phyloP scores from a whole-genome alignment of 2,329 filamentous ascomycete species.

The Penicillium sp. region DNA sequence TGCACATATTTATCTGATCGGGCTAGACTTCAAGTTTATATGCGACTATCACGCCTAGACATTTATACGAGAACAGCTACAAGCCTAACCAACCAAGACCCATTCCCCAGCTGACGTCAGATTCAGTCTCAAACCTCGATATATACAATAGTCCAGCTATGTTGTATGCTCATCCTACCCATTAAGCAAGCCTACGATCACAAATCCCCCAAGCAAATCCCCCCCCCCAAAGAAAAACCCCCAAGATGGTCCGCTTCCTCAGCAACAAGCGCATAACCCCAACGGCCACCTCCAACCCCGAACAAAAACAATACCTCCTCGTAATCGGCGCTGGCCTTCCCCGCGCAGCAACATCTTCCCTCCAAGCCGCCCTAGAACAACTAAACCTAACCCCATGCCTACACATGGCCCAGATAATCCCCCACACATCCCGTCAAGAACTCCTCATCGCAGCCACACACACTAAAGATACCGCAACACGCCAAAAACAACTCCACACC shows the following conservation, averaged over 20 bases:
- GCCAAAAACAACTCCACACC: slow-evolving; percentile 6
- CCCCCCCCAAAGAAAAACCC: not conserved
- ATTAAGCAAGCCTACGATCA: not conserved
- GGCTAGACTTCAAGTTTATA: too few species aligned
- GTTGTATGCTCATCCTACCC: fast-evolving
- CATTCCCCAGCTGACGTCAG: not conserved
- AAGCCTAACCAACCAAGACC: not conserved
- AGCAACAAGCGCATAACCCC: slow-evolving; percentile 6
- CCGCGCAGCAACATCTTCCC: slow-evolving; percentile 13
- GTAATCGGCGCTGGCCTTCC: slow-evolving; percentile 18
- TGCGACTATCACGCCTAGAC: not conserved
- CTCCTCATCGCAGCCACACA: slow-evolving; percentile 5
- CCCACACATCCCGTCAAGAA: slow-evolving; percentile 5
- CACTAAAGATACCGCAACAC: not conserved
- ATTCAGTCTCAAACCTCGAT: too few species aligned
- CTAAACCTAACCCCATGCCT: slow-evolving; percentile 10
- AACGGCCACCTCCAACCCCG: not conserved
- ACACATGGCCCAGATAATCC: slow-evolving; percentile 14
- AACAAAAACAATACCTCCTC: not conserved
- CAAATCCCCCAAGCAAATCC: not conserved
- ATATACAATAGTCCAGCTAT: too few species aligned
- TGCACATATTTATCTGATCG: too few species aligned
- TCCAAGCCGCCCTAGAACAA: slow-evolving; percentile 16
- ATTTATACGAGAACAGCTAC: not conserved
- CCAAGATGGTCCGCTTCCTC: slow-evolving; percentile 12